Evolutionary conservation across 352 stramenopile genomes (phyloP).

Genomic region (Saprolegnia diclina): DNA sequence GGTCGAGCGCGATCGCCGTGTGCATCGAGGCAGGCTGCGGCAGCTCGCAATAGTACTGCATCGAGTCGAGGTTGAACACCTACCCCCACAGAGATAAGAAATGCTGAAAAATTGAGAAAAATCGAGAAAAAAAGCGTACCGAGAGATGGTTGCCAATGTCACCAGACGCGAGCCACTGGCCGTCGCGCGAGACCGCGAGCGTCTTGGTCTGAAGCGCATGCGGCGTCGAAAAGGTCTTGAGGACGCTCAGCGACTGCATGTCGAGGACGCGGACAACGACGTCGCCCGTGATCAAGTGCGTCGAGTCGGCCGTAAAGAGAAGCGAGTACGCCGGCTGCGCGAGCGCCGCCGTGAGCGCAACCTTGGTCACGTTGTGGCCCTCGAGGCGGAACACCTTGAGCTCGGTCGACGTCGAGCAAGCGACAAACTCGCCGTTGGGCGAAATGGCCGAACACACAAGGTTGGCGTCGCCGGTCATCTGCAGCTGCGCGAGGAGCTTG

Average conservation of each 20-base stretch:
- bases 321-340: conserved; percentile 27
- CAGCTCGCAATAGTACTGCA: conserved; percentile 72
- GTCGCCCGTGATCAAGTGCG: conserved; percentile 59
- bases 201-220: conserved; percentile 28
- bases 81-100: too few relatives aligned
- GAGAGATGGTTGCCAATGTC: conserved; percentile 63
- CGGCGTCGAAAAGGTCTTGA: conserved; percentile 60
- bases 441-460: conserved; percentile 79
- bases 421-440: conserved; percentile 78
- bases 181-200: conserved; percentile 68
- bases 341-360: conserved; percentile 36
- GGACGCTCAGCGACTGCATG: conserved; percentile 57
- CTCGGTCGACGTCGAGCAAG: conserved; percentile 74
- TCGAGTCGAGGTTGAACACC: conserved; percentile 83
- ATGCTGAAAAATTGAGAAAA: too few relatives aligned
- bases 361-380: conserved; percentile 38
- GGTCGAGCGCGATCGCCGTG: conserved; percentile 72
- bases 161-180: conserved; percentile 70
- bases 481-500: conserved; percentile 73
- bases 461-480: conserved; percentile 72
- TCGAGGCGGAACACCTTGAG: conserved; percentile 87
- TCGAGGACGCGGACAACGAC: conserved; percentile 61
- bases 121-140: too few relatives aligned
- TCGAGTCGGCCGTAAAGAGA: conserved; percentile 36
- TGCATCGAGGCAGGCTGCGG: conserved; percentile 63